Percentiles rank a stretch among this genome's conserved stretches.
These are phyloP conservation scores for Phytophthora agathidicida DNA, from an alignment of 352 stramenopile species.

Conservation along the genomic window DNA sequence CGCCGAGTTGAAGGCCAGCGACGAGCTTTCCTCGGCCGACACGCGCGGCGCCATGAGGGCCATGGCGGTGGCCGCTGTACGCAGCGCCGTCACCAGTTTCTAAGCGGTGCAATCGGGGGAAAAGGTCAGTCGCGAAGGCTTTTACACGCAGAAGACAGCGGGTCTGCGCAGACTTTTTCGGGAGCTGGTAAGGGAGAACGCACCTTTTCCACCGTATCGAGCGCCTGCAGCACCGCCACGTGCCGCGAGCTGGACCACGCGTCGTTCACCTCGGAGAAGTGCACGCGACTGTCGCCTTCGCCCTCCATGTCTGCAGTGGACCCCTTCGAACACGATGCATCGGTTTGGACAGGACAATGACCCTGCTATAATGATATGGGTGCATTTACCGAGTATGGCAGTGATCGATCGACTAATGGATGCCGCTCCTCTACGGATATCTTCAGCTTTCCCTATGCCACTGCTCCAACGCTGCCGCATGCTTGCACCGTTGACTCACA, in stretches of 20 bases:
- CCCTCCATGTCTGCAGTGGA: slow-evolving; percentile 44
- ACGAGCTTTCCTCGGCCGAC: slow-evolving; percentile 70
- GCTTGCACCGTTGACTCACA: slow-evolving; percentile 21
- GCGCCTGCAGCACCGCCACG: slow-evolving; percentile 75
- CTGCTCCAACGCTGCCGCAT: neutral
- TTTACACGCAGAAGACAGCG: neutral
- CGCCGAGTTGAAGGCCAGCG: slow-evolving; percentile 73
- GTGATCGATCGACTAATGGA: slow-evolving; percentile 2
- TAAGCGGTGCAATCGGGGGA: slow-evolving; percentile 21
- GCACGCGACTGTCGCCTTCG: slow-evolving; percentile 75
- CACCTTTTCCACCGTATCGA: slow-evolving; percentile 81
- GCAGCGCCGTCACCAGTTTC: slow-evolving; percentile 83
- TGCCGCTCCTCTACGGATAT: slow-evolving; percentile 21
- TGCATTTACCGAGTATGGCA: slow-evolving; percentile 1
- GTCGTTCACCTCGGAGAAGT: slow-evolving; percentile 76
- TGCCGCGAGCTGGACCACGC: slow-evolving; percentile 77
- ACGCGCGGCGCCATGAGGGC: slow-evolving; percentile 65
- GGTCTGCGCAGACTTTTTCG: neutral
- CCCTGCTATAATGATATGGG: slow-evolving; percentile 4
- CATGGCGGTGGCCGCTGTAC: slow-evolving; percentile 71
- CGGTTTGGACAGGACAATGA: neutral
- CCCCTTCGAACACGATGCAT: slow-evolving; percentile 5
- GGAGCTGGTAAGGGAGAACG: slow-evolving; percentile 1
- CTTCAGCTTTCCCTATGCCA: slow-evolving; percentile 12
- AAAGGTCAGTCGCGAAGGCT: slow-evolving; percentile 5